Evolutionary conservation across 1,139 yeast genomes (phyloP).

Genomic region (Suhomyces chickasaworum): DNA sequence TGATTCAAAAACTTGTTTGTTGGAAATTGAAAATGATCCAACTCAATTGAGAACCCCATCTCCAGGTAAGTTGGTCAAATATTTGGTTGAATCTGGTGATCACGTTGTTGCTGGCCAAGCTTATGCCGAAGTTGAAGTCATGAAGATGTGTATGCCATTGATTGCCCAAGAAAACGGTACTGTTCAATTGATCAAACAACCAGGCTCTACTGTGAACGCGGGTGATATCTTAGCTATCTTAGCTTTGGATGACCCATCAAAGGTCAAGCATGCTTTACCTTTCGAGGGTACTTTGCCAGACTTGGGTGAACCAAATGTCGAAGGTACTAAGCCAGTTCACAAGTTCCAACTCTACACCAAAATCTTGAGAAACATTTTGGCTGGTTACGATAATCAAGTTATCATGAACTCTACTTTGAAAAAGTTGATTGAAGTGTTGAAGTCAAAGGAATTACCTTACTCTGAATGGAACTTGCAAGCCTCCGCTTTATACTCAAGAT

Average conservation of each 20-base stretch:
- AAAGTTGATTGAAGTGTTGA: slow-evolving; percentile 68
- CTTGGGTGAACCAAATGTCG: slow-evolving; percentile 76
- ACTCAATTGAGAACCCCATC: slow-evolving; percentile 98
- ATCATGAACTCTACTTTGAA: slow-evolving; percentile 83
- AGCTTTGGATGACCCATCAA: slow-evolving; percentile 93
- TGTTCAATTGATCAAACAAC: slow-evolving; percentile 91
- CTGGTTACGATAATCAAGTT: slow-evolving; percentile 94
- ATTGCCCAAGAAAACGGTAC: slow-evolving; percentile 91
- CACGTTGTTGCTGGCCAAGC: slow-evolving; percentile 91
- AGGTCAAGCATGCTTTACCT: slow-evolving; percentile 95
- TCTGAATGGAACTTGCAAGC: slow-evolving; percentile 88
- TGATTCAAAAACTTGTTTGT: slow-evolving; percentile 89
- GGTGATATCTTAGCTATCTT: slow-evolving; percentile 96
- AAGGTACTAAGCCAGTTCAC: slow-evolving; percentile 84
- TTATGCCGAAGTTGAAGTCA: slow-evolving; percentile 97
- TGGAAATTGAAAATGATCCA: slow-evolving; percentile 96
- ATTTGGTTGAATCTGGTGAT: slow-evolving; percentile 92
- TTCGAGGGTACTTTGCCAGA: slow-evolving; percentile 93
- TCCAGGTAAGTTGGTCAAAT: slow-evolving; percentile 96
- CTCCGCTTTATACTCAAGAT: slow-evolving; percentile 89
- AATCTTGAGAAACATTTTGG: slow-evolving; percentile 74
- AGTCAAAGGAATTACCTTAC: slow-evolving; percentile 81
- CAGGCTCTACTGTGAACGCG: slow-evolving; percentile 95
- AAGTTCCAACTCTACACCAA: slow-evolving; percentile 60
- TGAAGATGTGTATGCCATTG: slow-evolving; percentile 97